Evolutionary conservation across 441 rosid species (phyloP), one percentile per base, ranked within the genome.

Genomic region (Metrosideros polymorpha): DNA sequence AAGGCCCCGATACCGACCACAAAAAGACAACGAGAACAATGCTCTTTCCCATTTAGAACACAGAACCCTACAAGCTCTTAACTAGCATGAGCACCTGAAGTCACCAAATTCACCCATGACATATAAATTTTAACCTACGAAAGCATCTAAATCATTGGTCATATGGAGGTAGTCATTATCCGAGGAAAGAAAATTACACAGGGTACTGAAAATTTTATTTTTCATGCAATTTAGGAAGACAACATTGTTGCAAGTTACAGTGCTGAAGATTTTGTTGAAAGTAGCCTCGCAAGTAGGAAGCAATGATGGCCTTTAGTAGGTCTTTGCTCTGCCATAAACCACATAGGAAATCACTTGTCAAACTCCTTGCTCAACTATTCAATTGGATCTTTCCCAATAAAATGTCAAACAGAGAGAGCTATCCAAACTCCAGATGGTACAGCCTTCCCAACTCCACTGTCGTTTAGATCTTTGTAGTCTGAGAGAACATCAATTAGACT

Each of bases 91-190:
- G 29, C 47, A 22, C 79, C 79, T 39, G 49, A 71, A 71, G 47
- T 39, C 47, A 22, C 49, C 79, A 71, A 22, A 71, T 39, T 39
- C 79, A 22, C 0, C 17, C 47, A 3, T 0, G 9, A 71, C 17
- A 39, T 10, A 25, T 55, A 24, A 13, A 55, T 0, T 0, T 47
- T 47, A 71, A 1, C n/a, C 47, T 0, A 71, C 39, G 49, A 22
- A 71, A 39, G 47, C n/a, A 39, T 39, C 79, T 39, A 39, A 39
- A 71, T 71, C 49, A 22, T 71, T 71, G 18, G 43, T 71, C 22
- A 71, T 39, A 0, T 10, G 6, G 15, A 71, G 79, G 47, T 0
- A 22, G 49, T 39, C 49, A 39, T 71, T 22, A 0, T 71, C 17
- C 1, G 1, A 71, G 43, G 79, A 39, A 39, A 71, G 47, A 71